Percentiles rank a stretch among this genome's conserved stretches.
Evolutionary conservation across 1,284 basidiomycete species (phyloP).

Genomic region (Coniferiporia sulphurascens): DNA sequence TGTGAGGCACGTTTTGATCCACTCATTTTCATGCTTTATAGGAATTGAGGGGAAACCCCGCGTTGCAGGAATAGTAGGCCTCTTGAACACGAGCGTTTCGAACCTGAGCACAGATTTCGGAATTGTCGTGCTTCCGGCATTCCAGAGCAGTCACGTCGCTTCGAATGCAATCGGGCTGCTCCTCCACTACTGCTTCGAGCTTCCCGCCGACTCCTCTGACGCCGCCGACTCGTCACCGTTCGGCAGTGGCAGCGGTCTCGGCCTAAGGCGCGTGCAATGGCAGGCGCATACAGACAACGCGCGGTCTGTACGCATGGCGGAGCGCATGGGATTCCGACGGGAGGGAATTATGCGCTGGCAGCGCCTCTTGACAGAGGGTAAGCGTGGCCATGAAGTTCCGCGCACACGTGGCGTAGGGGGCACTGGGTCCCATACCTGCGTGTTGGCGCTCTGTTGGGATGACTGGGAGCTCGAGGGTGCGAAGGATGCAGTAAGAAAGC

Average conservation of each 20-base stretch:
- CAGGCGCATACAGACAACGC: conserved; percentile 46
- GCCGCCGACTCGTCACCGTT: too few species aligned
- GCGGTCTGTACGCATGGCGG: conserved; percentile 45
- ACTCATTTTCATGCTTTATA: neutral
- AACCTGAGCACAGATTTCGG: conserved; percentile 39
- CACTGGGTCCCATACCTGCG: conserved; percentile 43
- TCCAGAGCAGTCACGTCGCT: conserved; percentile 61
- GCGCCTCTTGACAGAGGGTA: conserved; percentile 35
- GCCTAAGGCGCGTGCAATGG: conserved; percentile 63
- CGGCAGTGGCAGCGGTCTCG: conserved; percentile 38
- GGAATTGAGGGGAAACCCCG: conserved; percentile 4
- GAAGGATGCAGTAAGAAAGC: conserved; percentile 2
- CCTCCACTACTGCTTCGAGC: conserved; percentile 50
- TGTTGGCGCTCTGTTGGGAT: conserved; percentile 55
- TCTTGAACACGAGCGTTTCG: conserved; percentile 28
- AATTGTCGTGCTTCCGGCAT: conserved; percentile 41
- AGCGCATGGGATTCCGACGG: conserved; percentile 54
- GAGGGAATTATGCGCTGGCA: conserved; percentile 58
- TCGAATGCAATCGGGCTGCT: conserved; percentile 58
- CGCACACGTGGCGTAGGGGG: conserved; percentile 24
- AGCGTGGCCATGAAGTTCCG: conserved; percentile 32
- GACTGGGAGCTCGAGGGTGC: conserved; percentile 44
- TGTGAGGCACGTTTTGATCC: neutral
- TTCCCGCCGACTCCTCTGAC: conserved; percentile 13
- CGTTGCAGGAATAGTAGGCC: conserved; percentile 38